Evolutionary conservation across 2,329 filamentous ascomycete species (phyloP).

Genomic region (Neoascochyta sp.): DNA sequence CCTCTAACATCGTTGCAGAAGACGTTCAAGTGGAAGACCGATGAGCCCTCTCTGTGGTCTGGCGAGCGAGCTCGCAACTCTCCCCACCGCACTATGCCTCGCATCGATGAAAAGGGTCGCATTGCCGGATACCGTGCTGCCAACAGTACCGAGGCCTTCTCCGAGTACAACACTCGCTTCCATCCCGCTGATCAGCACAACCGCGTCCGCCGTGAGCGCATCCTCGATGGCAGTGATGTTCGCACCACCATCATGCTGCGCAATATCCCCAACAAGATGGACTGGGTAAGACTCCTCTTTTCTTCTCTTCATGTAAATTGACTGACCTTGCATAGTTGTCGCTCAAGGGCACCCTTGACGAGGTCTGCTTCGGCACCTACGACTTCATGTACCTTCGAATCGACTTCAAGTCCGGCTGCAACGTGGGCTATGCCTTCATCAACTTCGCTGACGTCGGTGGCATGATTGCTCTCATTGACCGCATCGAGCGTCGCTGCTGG

Average conservation of each 20-base stretch:
- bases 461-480: slow-evolving; percentile 29
- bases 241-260: slow-evolving; percentile 75
- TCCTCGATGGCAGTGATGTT: slow-evolving; percentile 46
- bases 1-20: slow-evolving; percentile 20
- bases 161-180: slow-evolving; percentile 7
- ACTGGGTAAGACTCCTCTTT: slow-evolving; percentile 41
- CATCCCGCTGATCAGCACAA: slow-evolving; percentile 36
- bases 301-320: not conserved
- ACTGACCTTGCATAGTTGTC: slow-evolving; percentile 23
- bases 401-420: slow-evolving; percentile 50
- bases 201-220: slow-evolving; percentile 36
- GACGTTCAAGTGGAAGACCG: slow-evolving; percentile 18
- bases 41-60: slow-evolving; percentile 14
- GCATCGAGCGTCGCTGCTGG: slow-evolving; percentile 49
- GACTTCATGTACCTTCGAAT: slow-evolving; percentile 96
- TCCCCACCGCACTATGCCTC: slow-evolving; percentile 18
- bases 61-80: slow-evolving; percentile 18
- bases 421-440: slow-evolving; percentile 95
- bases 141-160: slow-evolving; percentile 1
- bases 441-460: slow-evolving; percentile 72
- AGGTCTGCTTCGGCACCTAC: slow-evolving; percentile 75
- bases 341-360: slow-evolving; percentile 74
- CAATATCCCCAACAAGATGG: slow-evolving; percentile 93
- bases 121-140: slow-evolving; percentile 16
- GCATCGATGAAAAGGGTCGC: slow-evolving; percentile 20